Percentiles rank a stretch among this genome's conserved stretches.
Conservation (phyloP, 768 basidiomycete genomes). For the Tephrocybe sp. region DNA sequence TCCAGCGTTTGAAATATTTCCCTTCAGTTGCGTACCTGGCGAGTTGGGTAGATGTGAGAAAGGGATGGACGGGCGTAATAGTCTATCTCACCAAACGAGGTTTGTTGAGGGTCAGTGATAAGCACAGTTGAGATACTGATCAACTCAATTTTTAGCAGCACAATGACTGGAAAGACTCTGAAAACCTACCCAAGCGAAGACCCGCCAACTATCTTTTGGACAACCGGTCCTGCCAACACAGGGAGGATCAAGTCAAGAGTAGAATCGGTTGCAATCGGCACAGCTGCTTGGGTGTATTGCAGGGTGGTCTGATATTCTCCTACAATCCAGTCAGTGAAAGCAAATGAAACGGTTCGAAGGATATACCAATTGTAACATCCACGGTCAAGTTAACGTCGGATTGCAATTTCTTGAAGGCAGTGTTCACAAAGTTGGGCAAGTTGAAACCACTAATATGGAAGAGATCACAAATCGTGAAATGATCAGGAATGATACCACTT, state of each 20-base stretch:
- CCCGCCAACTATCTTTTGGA: conserved; percentile 64
- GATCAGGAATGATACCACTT: conserved; percentile 14
- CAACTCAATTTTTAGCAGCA: neutral
- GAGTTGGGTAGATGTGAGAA: neutral
- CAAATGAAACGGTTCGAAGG: neutral
- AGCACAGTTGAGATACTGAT: conserved; percentile 55
- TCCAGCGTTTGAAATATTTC: conserved; percentile 66
- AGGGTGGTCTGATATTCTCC: conserved; percentile 65
- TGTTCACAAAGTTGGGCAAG: conserved; percentile 57
- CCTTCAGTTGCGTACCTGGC: conserved; percentile 50
- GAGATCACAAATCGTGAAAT: neutral
- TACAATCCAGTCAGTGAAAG: conserved; percentile 19
- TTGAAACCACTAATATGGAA: conserved; percentile 51
- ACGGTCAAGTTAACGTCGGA: conserved; percentile 58
- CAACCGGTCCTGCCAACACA: conserved; percentile 69
- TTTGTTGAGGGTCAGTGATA: conserved; percentile 55
- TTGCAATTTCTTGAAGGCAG: conserved; percentile 62
- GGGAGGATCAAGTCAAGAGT: conserved; percentile 65
- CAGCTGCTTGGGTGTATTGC: conserved; percentile 52
- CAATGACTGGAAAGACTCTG: neutral
- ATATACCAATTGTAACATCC: conserved; percentile 54
- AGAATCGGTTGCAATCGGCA: conserved; percentile 59
- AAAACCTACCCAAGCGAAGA: conserved; percentile 48
- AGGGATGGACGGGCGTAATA: too few relatives aligned
- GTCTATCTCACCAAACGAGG: conserved; percentile 48